A percentile compares a stretch with the other conserved stretches of the same genome.
These are phyloP conservation scores for Xerocomellus dryophilus DNA, from an alignment of 768 basidiomycete genomes.

Conservation along the genomic window DNA sequence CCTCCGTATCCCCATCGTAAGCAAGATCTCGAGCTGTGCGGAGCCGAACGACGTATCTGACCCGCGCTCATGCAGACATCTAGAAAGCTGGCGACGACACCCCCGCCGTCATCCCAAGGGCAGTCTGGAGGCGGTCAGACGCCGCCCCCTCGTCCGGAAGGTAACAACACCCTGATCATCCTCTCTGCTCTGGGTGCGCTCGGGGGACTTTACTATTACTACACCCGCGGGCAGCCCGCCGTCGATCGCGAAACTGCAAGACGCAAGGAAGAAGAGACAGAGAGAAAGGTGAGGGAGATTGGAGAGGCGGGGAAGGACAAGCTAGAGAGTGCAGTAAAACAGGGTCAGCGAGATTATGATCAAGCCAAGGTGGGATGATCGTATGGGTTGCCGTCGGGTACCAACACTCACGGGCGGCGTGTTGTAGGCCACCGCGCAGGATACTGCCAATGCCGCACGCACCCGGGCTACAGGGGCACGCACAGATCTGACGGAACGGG, in stretches of 20 bases:
- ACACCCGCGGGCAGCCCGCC: slow-evolving; percentile 23
- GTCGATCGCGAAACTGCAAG: slow-evolving; percentile 24
- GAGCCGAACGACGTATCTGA: slow-evolving; percentile 1
- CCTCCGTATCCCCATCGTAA: slow-evolving; percentile 9
- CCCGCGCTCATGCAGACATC: neutral
- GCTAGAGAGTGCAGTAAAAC: slow-evolving; percentile 26
- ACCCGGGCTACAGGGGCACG: slow-evolving; percentile 22
- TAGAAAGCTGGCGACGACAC: slow-evolving; percentile 15
- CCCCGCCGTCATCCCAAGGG: slow-evolving; percentile 13
- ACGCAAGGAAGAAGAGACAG: slow-evolving; percentile 34
- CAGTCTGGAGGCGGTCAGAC: neutral
- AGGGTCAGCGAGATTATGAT: slow-evolving; percentile 34
- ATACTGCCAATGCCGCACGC: slow-evolving; percentile 10
- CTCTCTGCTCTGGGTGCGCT: slow-evolving; percentile 33
- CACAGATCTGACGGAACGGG: slow-evolving; percentile 24
- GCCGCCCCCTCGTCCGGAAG: slow-evolving; percentile 4
- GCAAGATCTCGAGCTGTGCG: neutral
- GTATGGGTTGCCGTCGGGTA: neutral
- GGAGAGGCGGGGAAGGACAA: slow-evolving; percentile 33
- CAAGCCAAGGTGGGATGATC: slow-evolving; percentile 33
- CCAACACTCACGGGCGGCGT: neutral
- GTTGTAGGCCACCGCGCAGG: slow-evolving; percentile 23
- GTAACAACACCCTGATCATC: slow-evolving; percentile 28
- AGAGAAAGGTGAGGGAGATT: slow-evolving; percentile 26
- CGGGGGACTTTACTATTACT: slow-evolving; percentile 39